Evolutionary conservation across 805 yeast genomes (phyloP).

Genomic region (Vanderwaltozyma yarrowii): DNA sequence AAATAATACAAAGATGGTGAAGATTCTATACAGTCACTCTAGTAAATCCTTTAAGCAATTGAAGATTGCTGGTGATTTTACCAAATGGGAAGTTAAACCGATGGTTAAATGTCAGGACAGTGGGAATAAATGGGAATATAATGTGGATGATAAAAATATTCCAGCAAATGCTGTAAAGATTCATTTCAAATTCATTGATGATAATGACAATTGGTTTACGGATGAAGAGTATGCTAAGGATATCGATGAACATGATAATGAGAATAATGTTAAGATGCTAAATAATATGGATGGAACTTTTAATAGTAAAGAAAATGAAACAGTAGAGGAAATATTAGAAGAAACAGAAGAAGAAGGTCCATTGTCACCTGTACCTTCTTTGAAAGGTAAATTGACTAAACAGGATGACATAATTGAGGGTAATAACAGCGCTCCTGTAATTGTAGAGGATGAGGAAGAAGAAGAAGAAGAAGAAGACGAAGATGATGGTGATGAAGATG

Average conservation of each 20-base stretch:
- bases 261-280: constrained; percentile 26
- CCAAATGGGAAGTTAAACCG: constrained; percentile 24
- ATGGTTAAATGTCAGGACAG: constrained; percentile 10
- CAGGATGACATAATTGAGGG: background rate
- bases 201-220: constrained; percentile 23
- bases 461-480: constrained; percentile 5
- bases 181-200: constrained; percentile 23
- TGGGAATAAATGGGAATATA: constrained; percentile 16
- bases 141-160: constrained; percentile 16
- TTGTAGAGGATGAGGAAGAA: background rate
- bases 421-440: background rate
- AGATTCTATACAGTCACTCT: constrained; percentile 11
- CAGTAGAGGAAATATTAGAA: background rate
- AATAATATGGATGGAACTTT: background rate
- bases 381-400: constrained; percentile 1
- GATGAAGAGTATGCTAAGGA: constrained; percentile 24
- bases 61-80: constrained; percentile 32
- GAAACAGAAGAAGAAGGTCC: constrained; percentile 15
- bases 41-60: constrained; percentile 15
- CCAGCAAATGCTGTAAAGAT: constrained; percentile 7
- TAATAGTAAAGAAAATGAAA: background rate
- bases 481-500: constrained; percentile 4
- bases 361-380: constrained; percentile 21
- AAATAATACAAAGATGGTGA: constrained; percentile 2
- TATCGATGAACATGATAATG: constrained; percentile 29